phyloP scores from a whole-genome alignment of 139 green algal species.

The Closterium sp. region DNA sequence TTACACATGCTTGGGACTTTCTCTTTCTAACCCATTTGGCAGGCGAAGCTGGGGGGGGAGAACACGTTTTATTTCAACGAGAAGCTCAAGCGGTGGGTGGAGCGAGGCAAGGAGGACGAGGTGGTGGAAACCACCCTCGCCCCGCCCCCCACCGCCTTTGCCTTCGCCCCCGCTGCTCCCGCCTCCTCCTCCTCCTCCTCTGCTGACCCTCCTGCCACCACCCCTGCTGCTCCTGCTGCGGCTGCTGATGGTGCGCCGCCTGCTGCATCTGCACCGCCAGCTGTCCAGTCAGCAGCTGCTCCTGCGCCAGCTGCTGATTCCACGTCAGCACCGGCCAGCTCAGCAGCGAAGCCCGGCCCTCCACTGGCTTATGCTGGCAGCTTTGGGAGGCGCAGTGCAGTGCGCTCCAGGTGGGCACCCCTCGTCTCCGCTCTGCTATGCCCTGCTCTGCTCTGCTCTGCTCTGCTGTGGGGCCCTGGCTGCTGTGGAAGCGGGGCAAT shows the following conservation, averaged over 20 bases:
- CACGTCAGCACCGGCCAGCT: neutral
- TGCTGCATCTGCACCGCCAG: neutral
- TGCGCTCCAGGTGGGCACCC: neutral
- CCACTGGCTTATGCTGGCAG: neutral
- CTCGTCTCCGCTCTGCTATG: neutral
- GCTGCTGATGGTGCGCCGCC: neutral
- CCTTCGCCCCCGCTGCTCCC: neutral
- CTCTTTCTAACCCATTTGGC: too few relatives aligned
- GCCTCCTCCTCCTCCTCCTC: neutral
- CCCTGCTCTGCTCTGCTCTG: too few relatives aligned
- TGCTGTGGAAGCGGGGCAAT: too few relatives aligned
- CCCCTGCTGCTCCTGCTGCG: neutral
- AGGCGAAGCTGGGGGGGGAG: slow-evolving; percentile 60
- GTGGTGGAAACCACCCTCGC: slow-evolving; percentile 33
- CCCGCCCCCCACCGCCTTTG: slow-evolving; percentile 15
- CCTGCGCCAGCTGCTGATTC: neutral
- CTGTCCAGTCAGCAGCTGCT: neutral
- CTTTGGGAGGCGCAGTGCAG: neutral
- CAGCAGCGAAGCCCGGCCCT: neutral
- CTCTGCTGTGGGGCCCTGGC: too few relatives aligned
- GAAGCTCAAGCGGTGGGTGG: slow-evolving; percentile 64
- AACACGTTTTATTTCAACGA: slow-evolving; percentile 74
- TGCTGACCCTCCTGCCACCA: neutral
- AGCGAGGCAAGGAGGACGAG: slow-evolving; percentile 49
- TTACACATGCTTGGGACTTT: too few relatives aligned